Evolutionary conservation across 768 basidiomycete genomes (phyloP).

Genomic region (Macrolepiota albuminosa): DNA sequence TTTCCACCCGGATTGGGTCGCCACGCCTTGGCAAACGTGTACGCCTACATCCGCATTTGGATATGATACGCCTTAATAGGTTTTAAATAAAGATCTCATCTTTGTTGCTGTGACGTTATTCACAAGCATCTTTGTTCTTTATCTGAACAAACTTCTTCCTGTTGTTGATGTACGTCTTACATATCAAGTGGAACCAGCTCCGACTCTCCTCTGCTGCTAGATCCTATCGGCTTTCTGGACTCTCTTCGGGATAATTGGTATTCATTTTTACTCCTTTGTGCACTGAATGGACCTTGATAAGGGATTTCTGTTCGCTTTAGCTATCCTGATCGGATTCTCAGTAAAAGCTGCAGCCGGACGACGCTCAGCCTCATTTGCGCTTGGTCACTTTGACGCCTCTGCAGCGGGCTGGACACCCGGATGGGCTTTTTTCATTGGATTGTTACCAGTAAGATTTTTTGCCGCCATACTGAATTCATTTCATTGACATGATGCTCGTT

Average conservation of each 20-base stretch:
- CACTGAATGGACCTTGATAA: neutral
- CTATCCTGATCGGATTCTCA: constrained; percentile 52
- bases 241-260: constrained; percentile 49
- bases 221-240: constrained; percentile 62
- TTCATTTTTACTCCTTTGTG: neutral
- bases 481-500: constrained; percentile 2
- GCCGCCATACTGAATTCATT: neutral
- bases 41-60: constrained; percentile 6
- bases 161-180: constrained; percentile 37
- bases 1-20: constrained; percentile 54
- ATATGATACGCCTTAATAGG: neutral
- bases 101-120: constrained; percentile 50
- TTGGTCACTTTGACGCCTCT: constrained; percentile 57
- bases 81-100: constrained; percentile 36
- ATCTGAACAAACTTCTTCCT: constrained; percentile 48
- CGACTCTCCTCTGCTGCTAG: constrained; percentile 21
- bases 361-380: constrained; percentile 49
- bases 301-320: constrained; percentile 21
- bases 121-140: constrained; percentile 47
- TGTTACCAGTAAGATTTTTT: constrained; percentile 42
- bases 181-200: neutral
- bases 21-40: constrained; percentile 60
- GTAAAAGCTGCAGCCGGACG: constrained; percentile 53
- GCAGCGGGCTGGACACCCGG: constrained; percentile 63
- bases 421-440: constrained; percentile 66